Evolutionary conservation across 768 basidiomycete genomes (phyloP), one percentile per base, ranked within the genome.

Genomic region (Lentinus tigrinus): DNA sequence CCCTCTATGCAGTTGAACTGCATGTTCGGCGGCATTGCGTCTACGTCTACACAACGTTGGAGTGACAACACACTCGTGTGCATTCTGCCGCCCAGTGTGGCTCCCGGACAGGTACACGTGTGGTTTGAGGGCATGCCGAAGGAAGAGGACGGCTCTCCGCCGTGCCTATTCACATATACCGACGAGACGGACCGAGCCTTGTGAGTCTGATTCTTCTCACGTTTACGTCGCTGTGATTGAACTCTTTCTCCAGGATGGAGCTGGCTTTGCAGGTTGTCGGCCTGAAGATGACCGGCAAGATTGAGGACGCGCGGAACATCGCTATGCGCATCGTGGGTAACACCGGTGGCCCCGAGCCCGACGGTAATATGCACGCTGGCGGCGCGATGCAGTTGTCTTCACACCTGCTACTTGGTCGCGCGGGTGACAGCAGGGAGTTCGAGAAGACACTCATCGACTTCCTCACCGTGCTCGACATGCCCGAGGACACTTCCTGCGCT

Each of bases 191-290:
- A 98, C 67, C 78, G 93, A 52, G 89, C 91, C 7, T 73, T 98
- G 89, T 94, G 67, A 74, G 91, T 83, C 19, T 23, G 16, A 49
- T 52, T 63, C 52, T 63, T 23, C 43, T 46, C 13, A 44, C 54
- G 46, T 8, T 49, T 28, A 21, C 7, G 38, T 10, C 13, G 3
- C 14, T 11, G 17, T 26, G 2, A 31, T 31, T 27, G 17, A n/a
- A 50, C 57, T 17, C 56, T 2, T 40, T 21, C n/a, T n/a, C n/a
- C 65, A 95, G 93, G 63, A 95, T 98, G 93, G 95, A 96, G 71
- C 83, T 97, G 53, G 95, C 95, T 51, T 78, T 98, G 3, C 94
- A 96, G 68, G 93, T 96, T 14, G 94, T 98, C 17, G 95, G 95
- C 0, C 76, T 97, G 62, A 95, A 96, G 77, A 95, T 97, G 92